These are phyloP conservation scores for Otatea glauca DNA, from an alignment of 176 grass and related monocot genomes.

Conservation along the genomic window DNA sequence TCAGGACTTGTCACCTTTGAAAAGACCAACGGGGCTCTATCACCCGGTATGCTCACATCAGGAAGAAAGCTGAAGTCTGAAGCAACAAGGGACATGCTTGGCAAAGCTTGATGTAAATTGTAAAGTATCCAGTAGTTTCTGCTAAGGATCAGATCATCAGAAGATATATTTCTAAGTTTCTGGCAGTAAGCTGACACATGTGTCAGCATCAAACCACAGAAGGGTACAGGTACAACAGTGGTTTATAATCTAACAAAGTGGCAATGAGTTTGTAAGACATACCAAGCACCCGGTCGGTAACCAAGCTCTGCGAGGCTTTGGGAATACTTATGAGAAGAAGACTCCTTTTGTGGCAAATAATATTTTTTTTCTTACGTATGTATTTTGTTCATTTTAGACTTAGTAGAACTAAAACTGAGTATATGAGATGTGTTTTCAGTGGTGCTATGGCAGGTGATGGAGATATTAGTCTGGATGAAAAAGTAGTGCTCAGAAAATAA, in stretches of 20 bases:
- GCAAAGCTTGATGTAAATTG: slow-evolving; percentile 84
- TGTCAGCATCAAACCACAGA: slow-evolving; percentile 36
- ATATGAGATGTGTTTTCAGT: too few relatives aligned
- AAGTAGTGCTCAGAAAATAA: too few relatives aligned
- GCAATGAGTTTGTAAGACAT: slow-evolving; percentile 21
- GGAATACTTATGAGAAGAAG: slow-evolving; percentile 83
- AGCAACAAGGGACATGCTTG: slow-evolving; percentile 89
- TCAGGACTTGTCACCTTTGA: slow-evolving; percentile 60
- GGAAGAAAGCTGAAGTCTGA: slow-evolving; percentile 99
- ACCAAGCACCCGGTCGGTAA: slow-evolving; percentile 97
- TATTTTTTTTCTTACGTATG: slow-evolving; percentile 51
- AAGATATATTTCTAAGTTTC: neutral
- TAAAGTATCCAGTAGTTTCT: slow-evolving; percentile 92
- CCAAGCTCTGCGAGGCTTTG: slow-evolving; percentile 89
- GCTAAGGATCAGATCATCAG: slow-evolving; percentile 12
- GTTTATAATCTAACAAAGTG: slow-evolving; percentile 16
- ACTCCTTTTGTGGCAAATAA: slow-evolving; percentile 59
- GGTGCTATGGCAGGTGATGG: too few relatives aligned
- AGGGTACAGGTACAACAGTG: neutral
- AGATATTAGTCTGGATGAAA: too few relatives aligned
- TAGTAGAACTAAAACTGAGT: too few relatives aligned
- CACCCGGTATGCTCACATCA: slow-evolving; percentile 86
- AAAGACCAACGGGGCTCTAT: slow-evolving; percentile 93
- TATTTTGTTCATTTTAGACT: slow-evolving; percentile 44
- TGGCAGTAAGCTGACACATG: slow-evolving; percentile 21